Evolutionary conservation across 2,329 filamentous ascomycete species (phyloP), one percentile per base, ranked within the genome.

Genomic region (Cryphonectria japonica): DNA sequence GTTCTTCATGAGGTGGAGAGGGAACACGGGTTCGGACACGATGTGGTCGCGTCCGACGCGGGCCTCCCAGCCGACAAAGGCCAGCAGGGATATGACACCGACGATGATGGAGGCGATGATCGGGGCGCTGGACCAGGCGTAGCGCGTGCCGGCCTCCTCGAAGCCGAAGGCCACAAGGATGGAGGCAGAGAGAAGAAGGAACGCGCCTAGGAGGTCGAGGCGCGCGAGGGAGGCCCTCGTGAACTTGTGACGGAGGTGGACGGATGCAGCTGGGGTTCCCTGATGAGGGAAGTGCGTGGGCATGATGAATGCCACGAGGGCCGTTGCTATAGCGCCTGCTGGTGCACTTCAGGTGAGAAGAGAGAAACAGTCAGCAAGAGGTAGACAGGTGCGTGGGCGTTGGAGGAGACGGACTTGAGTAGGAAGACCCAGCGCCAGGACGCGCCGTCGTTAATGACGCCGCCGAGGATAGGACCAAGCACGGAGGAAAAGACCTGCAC

Each of bases 401-500:
- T 29, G 13, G 52, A 54, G 52, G 52, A 32, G 26, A 76, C 80
- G 50, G 64, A 85, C 83, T 86, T 85, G 3, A 86, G 78, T 52
- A 81, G 80, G 72, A 85, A 85, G 2, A 85, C 82, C 84, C 84
- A 84, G 74, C 82, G 76, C 83, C 83, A 85, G 0, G 77, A 81
- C 0, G 79, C 78, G 14, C 79, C 73, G 9, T 77, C 78, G 52
- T 29, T 67, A 7, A 86, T 84, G 11, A 78, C 77, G 3, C 84
- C 84, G 1, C 84, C 83, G 0, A 85, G 74, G 11, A 85, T 71
- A 1, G 83, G 83, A 0, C 84, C 83, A 0, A 84, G 74, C 0
- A 83, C 76, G 60, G 81, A 82, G 11, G 80, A 79, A 16, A 85
- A 70, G 3, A 81, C 80, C 67, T 82, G 82, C 6, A 83, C 80